Conservation (phyloP, 1,284 basidiomycete genomes). For the Austroboletus niveus region DNA sequence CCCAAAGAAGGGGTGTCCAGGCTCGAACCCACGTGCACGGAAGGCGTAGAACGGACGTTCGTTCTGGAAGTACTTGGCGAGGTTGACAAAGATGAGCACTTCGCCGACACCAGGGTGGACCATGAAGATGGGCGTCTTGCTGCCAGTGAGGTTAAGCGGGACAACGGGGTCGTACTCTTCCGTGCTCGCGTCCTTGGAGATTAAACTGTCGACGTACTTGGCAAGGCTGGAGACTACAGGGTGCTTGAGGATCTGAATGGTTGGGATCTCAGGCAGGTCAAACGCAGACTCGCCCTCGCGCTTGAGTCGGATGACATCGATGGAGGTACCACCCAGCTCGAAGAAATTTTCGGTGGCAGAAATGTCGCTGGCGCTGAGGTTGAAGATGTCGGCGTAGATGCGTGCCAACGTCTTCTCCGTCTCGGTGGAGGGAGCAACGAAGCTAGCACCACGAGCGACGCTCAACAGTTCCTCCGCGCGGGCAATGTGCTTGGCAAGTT, state of each 20-base stretch:
- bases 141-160: conserved; percentile 37
- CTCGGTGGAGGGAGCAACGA: conserved; percentile 26
- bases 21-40: conserved; percentile 45
- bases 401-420: conserved; percentile 25
- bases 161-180: conserved; percentile 37
- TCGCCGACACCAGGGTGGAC: conserved; percentile 33
- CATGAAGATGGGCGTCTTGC: conserved; percentile 44
- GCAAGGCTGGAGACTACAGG: conserved; percentile 36
- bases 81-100: conserved; percentile 44
- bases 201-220: conserved; percentile 26
- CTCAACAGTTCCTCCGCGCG: conserved; percentile 30
- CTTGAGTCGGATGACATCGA: conserved; percentile 35
- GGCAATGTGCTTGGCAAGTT: conserved; percentile 24
- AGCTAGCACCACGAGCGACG: conserved; percentile 24
- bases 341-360: conserved; percentile 33
- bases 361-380: conserved; percentile 15
- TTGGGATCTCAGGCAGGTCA: conserved; percentile 37
- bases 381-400: conserved; percentile 32
- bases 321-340: conserved; percentile 34
- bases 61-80: conserved; percentile 39
- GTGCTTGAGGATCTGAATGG: conserved; percentile 41
- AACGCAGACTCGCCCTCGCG: conserved; percentile 36
- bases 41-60: conserved; percentile 46
- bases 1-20: conserved; percentile 35
- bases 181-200: conserved; percentile 12